A percentile compares a stretch with the other conserved stretches of the same genome.
phyloP scores from a whole-genome alignment of 495 filamentous ascomycete species.

The Lepraria neglecta region DNA sequence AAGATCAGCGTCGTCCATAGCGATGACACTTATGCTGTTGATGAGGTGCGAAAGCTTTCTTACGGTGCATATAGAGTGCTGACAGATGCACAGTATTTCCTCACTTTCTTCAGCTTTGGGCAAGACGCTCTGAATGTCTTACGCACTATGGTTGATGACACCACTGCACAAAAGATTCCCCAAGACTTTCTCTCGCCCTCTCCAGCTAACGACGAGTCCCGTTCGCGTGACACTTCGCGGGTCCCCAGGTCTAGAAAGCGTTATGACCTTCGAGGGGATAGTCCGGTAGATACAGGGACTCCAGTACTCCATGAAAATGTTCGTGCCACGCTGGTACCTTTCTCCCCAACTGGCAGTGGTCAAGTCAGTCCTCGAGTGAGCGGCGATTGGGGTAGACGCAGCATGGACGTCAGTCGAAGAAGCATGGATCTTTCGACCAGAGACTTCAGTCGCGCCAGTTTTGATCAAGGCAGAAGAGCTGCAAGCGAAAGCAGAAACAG shows the following conservation, averaged over 20 bases:
- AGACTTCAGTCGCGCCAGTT: slow-evolving; percentile 39
- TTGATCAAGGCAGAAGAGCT: slow-evolving; percentile 50
- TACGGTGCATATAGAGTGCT: slow-evolving; percentile 20
- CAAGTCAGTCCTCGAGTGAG: slow-evolving; percentile 41
- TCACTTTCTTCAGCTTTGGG: slow-evolving; percentile 86
- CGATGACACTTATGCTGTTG: slow-evolving; percentile 87
- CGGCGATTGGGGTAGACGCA: slow-evolving; percentile 34
- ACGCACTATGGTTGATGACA: slow-evolving; percentile 64
- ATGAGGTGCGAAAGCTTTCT: slow-evolving; percentile 59
- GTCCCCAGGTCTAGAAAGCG: slow-evolving; percentile 21
- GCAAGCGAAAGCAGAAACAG: slow-evolving; percentile 50
- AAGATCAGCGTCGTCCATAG: slow-evolving; percentile 89
- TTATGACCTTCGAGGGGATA: slow-evolving; percentile 34
- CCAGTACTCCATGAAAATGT: slow-evolving; percentile 55
- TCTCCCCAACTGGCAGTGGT: slow-evolving; percentile 36
- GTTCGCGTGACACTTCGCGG: slow-evolving; percentile 25
- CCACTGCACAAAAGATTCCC: slow-evolving; percentile 46
- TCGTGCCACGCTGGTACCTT: slow-evolving; percentile 55
- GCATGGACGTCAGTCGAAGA: slow-evolving; percentile 26
- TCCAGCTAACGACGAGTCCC: slow-evolving; percentile 22
- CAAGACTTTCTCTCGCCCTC: slow-evolving; percentile 29
- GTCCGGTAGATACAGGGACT: slow-evolving; percentile 34
- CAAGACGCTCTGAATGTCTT: slow-evolving; percentile 79
- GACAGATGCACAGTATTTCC: slow-evolving; percentile 68
- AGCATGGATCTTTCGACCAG: slow-evolving; percentile 24